Base-by-base conservation (phyloP, 75 land plant species). In the Selaginella moellendorffii region DNA sequence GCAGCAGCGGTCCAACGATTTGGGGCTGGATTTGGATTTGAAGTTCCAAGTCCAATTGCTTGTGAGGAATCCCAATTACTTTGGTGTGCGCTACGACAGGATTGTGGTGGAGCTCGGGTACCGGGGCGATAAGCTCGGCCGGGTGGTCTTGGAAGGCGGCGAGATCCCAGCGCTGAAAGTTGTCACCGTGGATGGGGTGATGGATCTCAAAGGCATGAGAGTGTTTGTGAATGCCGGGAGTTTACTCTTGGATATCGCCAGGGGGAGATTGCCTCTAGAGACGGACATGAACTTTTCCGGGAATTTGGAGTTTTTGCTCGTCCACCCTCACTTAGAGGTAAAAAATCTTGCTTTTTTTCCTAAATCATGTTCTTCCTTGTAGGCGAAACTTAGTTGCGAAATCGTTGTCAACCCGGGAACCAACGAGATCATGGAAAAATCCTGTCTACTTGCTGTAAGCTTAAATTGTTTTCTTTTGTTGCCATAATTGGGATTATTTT, bases 171-270 rank as follows among this genome's bases (percentile, higher is more conserved):
- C 82, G 5, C 28, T 78, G 17, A 63, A 62, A 14, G 30, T 63
- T 14, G 62, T 77, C 9, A 71, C 73, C 23, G 66, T 79, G 23
- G 64, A 82, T 23, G 79, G 82, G 26, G 75, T 73, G 60, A 68
- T 79, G 2, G 69, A 68, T 23, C 53, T 82, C 1, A 62, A 82
- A 29, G 85, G 79, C 36, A n/a, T 79, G 1, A 68, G 71, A 70
- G 54, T 79, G 20, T 20, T 79, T 26, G 60, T 70, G 21, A 79
- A 82, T 53, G 73, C 54, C 27, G 10, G 74, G 46, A 71, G 65
- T 42, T 62, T 82, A 69, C 29, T 82, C n/a, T 73, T 54, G 67
- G 85, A 82, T 68, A 29, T 79, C 54, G 79, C 66, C 0, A 68
- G 31, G 30, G 79, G 82, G 0, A 2, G 24, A 8, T 52, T 82